phyloP scores from a whole-genome alignment of 2,329 filamentous ascomycete genomes.

The Trichophyton rubrum region DNA sequence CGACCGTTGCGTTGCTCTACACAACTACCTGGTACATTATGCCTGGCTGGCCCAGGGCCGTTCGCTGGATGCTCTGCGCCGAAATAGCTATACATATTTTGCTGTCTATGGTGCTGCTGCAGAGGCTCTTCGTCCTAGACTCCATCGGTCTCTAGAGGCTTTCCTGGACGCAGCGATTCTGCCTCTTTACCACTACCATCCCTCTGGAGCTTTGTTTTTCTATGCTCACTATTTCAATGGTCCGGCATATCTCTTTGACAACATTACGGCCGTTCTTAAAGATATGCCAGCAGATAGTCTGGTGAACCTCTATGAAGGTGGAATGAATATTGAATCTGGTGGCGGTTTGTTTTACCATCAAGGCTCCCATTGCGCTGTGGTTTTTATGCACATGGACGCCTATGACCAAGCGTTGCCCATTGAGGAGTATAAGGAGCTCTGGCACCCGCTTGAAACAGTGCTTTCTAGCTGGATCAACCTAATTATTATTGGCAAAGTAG shows the following conservation, averaged over 20 bases:
- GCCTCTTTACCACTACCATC: background rate
- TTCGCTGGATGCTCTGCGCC: background rate
- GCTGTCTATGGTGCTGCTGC: background rate
- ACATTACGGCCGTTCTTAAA: conserved; percentile 12
- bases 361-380: conserved; percentile 9
- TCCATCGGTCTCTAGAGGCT: background rate
- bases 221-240: background rate
- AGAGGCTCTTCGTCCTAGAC: background rate
- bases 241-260: background rate
- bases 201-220: background rate
- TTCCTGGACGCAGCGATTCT: conserved; percentile 1
- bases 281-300: conserved; percentile 10
- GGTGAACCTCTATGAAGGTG: conserved; percentile 13
- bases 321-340: conserved; percentile 2
- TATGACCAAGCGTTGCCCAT: conserved; percentile 12
- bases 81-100: background rate
- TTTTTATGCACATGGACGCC: conserved; percentile 10
- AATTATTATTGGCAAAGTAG: conserved; percentile 16
- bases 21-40: conserved; percentile 23
- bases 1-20: conserved; percentile 21
- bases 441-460: conserved; percentile 19
- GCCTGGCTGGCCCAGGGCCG: conserved; percentile 11
- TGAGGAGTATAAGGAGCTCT: conserved; percentile 13
- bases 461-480: conserved; percentile 17
- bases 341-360: conserved; percentile 23